Evolutionary conservation across 2,329 filamentous ascomycete species (phyloP).

Genomic region (Rutstroemia sydowiana): DNA sequence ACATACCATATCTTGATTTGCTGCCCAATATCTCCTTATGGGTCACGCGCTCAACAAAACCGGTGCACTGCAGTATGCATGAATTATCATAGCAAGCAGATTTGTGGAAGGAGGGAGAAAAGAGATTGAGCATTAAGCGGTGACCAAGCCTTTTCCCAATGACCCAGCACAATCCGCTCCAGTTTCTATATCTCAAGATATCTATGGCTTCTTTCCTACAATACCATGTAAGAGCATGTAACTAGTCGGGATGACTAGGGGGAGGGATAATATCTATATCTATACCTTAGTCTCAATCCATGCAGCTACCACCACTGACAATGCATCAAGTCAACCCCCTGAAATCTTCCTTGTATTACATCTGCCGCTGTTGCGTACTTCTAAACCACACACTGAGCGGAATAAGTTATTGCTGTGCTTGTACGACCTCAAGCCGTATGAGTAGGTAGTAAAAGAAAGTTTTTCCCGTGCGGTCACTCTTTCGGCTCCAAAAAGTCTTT

Average conservation of each 20-base stretch:
- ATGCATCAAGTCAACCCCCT: no score
- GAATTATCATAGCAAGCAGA: background rate
- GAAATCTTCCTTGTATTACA: no score
- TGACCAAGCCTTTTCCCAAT: background rate
- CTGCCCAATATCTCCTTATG: slow-evolving; percentile 8
- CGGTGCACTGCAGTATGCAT: slow-evolving; percentile 10
- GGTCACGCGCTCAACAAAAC: slow-evolving; percentile 8
- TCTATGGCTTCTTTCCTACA: background rate
- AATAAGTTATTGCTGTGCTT: background rate
- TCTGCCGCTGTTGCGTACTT: no score
- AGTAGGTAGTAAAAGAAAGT: background rate
- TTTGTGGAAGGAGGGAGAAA: background rate
- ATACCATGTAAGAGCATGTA: background rate
- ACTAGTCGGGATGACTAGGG: no score
- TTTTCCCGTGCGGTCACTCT: no score
- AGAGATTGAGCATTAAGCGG: background rate
- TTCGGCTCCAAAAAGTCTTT: slow-evolving; percentile 2
- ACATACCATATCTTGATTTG: slow-evolving; percentile 6
- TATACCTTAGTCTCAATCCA: background rate
- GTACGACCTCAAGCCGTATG: no score
- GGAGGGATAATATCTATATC: no score
- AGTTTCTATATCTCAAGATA: background rate
- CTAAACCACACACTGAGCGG: no score
- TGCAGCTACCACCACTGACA: background rate
- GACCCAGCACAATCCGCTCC: background rate